phyloP scores from a whole-genome alignment of 2,329 filamentous ascomycete species.

The Penicillium sp. region DNA sequence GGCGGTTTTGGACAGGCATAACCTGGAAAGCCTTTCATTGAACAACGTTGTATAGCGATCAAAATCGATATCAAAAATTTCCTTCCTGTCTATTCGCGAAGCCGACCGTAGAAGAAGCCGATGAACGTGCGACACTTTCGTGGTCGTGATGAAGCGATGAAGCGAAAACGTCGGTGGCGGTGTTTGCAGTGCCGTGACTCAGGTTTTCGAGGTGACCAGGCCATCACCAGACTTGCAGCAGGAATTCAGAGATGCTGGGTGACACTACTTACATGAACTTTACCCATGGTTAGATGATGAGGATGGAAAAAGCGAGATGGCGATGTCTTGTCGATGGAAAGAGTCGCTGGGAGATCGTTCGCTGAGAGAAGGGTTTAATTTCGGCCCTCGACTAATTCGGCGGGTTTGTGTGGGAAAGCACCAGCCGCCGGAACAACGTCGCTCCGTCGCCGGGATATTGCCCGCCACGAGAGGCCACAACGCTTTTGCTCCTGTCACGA shows the following conservation, averaged over 20 bases:
- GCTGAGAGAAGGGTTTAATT: background rate
- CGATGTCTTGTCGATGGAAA: background rate
- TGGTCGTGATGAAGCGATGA: background rate
- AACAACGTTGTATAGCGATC: background rate
- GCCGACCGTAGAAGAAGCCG: background rate
- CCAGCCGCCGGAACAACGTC: slow-evolving; percentile 9
- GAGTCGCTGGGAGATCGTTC: background rate
- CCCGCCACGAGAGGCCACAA: background rate
- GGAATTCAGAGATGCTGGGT: background rate
- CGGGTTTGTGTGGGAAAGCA: slow-evolving; percentile 13
- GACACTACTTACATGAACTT: slow-evolving; percentile 15
- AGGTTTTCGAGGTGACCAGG: background rate
- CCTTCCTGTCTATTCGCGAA: background rate
- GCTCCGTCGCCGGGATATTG: background rate
- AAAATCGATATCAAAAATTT: background rate
- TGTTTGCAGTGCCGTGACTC: background rate
- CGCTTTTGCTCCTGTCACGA: background rate
- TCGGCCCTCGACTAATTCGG: slow-evolving; percentile 8
- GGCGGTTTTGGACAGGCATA: background rate
- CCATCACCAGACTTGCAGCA: background rate
- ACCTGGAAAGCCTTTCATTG: background rate
- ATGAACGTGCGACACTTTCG: background rate
- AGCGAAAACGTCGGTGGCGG: background rate
- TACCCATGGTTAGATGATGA: slow-evolving; percentile 13
- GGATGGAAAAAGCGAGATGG: slow-evolving; percentile 9